Percentiles rank a stretch among this genome's conserved stretches.
phyloP scores from a whole-genome alignment of 2,329 filamentous ascomycete species.

The Macroventuria anomochaeta region DNA sequence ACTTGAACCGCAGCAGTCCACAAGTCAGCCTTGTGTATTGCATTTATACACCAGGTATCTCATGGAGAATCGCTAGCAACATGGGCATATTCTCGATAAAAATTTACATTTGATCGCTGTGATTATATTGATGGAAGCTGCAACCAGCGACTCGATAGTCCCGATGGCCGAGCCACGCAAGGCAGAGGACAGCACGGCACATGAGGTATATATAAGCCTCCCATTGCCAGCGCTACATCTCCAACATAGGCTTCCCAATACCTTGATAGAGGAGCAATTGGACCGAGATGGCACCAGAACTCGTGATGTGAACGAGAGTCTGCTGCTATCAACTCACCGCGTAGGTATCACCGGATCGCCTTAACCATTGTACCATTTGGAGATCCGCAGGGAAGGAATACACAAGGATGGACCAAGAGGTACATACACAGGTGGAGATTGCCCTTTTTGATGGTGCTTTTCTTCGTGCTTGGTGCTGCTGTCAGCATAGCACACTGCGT shows the following conservation, averaged over 20 bases:
- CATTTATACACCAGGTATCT: background rate
- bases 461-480: slow-evolving; percentile 18
- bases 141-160: background rate
- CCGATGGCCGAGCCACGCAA: background rate
- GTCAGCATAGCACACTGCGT: slow-evolving; percentile 24
- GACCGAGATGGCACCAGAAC: background rate
- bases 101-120: background rate
- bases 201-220: background rate
- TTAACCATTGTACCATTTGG: background rate
- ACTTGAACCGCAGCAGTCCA: background rate
- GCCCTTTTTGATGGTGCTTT: slow-evolving; percentile 15
- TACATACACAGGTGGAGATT: slow-evolving; percentile 20
- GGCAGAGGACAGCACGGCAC: background rate
- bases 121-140: background rate
- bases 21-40: background rate
- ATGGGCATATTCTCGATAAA: background rate
- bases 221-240: background rate
- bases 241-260: background rate
- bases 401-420: slow-evolving; percentile 6
- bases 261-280: background rate
- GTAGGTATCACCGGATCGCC: background rate
- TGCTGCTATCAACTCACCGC: background rate
- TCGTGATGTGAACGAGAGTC: background rate
- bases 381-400: background rate
- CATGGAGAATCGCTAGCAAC: background rate